Conservation (phyloP, 1,284 basidiomycete species). For the Sphaerobolus stellatus region DNA sequence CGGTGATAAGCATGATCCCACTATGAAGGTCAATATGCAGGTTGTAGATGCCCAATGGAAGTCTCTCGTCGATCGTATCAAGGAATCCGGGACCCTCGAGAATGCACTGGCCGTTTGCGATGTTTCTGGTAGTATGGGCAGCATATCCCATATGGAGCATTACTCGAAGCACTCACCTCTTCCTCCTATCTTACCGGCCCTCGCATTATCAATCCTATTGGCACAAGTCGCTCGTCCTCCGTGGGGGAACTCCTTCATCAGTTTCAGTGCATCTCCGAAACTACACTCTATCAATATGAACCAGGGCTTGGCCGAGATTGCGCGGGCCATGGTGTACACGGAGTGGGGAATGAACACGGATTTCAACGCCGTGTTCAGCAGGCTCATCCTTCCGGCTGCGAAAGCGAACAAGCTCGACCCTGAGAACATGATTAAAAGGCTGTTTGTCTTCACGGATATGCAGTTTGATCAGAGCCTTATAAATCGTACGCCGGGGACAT, state of each 20-base stretch:
- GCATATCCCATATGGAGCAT: slow-evolving; percentile 1
- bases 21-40: slow-evolving; percentile 30
- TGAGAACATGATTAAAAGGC: slow-evolving; percentile 70
- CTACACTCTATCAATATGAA: slow-evolving; percentile 49
- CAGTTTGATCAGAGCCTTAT: slow-evolving; percentile 55
- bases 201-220: slow-evolving; percentile 66
- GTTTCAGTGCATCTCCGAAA: slow-evolving; percentile 54
- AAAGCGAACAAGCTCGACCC: slow-evolving; percentile 50
- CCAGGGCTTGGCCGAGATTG: slow-evolving; percentile 34
- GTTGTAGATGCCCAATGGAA: slow-evolving; percentile 67
- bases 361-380: slow-evolving; percentile 56
- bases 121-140: slow-evolving; percentile 72
- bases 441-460: slow-evolving; percentile 78
- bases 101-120: slow-evolving; percentile 71
- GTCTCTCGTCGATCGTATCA: slow-evolving; percentile 51
- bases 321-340: slow-evolving; percentile 36
- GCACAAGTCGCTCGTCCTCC: slow-evolving; percentile 61
- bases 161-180: slow-evolving; percentile 7
- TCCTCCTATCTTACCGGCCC: slow-evolving; percentile 55
- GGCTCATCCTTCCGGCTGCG: slow-evolving; percentile 59
- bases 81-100: slow-evolving; percentile 53
- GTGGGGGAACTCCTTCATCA: slow-evolving; percentile 65
- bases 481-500: background rate
- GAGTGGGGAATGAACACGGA: slow-evolving; percentile 62
- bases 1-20: background rate